These are phyloP conservation scores for Fraxinus paxiana DNA, from an alignment of 305 asterid genomes.

Conservation along the genomic window DNA sequence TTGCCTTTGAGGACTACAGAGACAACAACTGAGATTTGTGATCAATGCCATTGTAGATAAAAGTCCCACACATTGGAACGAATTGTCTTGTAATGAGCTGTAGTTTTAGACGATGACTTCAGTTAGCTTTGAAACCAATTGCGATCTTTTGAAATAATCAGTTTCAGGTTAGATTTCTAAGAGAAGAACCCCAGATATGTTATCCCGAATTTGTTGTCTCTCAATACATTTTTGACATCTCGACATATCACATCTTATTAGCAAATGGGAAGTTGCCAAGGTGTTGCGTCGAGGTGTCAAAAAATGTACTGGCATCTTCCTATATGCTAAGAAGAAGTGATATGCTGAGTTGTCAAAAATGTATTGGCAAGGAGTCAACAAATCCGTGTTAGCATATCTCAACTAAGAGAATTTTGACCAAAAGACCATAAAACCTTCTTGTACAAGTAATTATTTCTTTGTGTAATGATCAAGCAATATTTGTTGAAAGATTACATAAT, in stretches of 20 bases:
- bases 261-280: background rate
- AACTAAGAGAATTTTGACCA: background rate
- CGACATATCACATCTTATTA: background rate
- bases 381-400: background rate
- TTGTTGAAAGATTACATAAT: background rate
- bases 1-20: constrained; percentile 35
- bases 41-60: constrained; percentile 79
- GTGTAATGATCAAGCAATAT: background rate
- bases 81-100: constrained; percentile 93
- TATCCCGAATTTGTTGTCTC: background rate
- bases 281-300: background rate
- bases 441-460: background rate
- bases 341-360: background rate
- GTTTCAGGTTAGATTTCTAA: background rate
- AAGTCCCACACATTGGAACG: constrained; percentile 84
- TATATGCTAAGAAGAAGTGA: background rate
- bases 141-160: background rate
- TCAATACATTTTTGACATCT: background rate
- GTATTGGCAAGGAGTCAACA: background rate
- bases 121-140: background rate
- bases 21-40: constrained; percentile 77
- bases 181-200: background rate
- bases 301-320: background rate
- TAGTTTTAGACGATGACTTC: constrained; percentile 11
- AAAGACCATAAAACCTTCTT: background rate